Evolutionary conservation across 192 early-diverging fungal species (phyloP).

Genomic region (Linnemannia exigua): DNA sequence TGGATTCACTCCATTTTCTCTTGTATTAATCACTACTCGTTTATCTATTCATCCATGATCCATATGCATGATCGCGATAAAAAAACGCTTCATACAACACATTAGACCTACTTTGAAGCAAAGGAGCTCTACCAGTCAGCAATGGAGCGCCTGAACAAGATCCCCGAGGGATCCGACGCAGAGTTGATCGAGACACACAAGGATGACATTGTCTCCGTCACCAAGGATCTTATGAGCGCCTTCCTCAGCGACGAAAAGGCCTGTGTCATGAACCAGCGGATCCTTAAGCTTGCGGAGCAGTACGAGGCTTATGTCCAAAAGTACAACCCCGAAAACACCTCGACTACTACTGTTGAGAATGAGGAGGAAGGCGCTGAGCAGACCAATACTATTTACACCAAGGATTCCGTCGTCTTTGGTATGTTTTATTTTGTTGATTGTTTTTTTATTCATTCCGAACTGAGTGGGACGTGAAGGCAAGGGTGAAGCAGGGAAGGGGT

Average conservation of each 20-base stretch:
- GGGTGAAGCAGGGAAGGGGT: neutral
- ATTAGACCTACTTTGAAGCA: conserved; percentile 65
- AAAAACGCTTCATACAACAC: no score
- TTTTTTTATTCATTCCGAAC: neutral
- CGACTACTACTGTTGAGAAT: conserved; percentile 40
- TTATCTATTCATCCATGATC: neutral
- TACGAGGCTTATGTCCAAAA: conserved; percentile 64
- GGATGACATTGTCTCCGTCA: conserved; percentile 64
- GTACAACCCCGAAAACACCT: conserved; percentile 52
- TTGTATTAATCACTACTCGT: neutral
- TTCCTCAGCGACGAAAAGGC: conserved; percentile 73
- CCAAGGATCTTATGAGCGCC: conserved; percentile 65
- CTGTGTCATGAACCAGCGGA: conserved; percentile 70
- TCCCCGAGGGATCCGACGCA: conserved; percentile 65
- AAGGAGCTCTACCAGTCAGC: conserved; percentile 67
- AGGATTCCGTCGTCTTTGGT: conserved; percentile 56
- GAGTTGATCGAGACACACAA: conserved; percentile 63
- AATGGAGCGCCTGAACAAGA: conserved; percentile 62
- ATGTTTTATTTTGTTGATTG: conserved; percentile 10
- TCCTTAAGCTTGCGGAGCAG: conserved; percentile 72
- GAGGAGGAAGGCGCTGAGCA: conserved; percentile 52
- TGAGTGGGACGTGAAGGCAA: neutral
- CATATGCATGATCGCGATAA: neutral
- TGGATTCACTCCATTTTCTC: neutral
- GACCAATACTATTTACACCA: conserved; percentile 52